A percentile compares a stretch with the other conserved stretches of the same genome.
phyloP scores from a whole-genome alignment of 2,329 filamentous ascomycete genomes.

The Alternaria infectoria region DNA sequence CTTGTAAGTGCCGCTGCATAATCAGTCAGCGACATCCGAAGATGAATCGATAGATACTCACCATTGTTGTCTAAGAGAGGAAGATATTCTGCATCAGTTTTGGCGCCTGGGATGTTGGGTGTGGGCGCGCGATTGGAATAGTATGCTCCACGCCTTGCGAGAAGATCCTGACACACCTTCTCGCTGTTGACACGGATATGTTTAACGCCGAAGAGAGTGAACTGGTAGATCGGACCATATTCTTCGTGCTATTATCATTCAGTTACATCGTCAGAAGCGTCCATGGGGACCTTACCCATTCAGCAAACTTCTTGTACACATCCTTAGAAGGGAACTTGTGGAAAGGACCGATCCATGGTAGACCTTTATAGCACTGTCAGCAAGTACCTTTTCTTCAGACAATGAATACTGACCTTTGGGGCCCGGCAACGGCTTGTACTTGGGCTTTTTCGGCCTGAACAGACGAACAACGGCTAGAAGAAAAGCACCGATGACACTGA shows the following conservation, averaged over 20 bases:
- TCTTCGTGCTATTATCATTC: not conserved
- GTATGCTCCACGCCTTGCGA: slow-evolving; percentile 3
- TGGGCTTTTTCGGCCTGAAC: not conserved
- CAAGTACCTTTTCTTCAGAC: not conserved
- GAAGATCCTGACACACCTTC: slow-evolving; percentile 1
- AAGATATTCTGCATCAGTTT: slow-evolving; percentile 1
- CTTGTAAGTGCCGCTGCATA: not conserved
- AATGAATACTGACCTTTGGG: not conserved
- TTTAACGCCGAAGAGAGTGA: not conserved
- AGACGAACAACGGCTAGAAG: not conserved
- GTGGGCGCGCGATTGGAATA: slow-evolving; percentile 2
- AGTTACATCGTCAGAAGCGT: not conserved
- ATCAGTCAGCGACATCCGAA: not conserved
- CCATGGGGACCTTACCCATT: not conserved
- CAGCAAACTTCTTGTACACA: slow-evolving; percentile 2
- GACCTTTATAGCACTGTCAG: not conserved
- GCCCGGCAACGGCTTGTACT: not conserved
- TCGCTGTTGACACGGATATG: slow-evolving; percentile 3
- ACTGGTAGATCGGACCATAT: slow-evolving; percentile 3
- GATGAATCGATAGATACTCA: not conserved
- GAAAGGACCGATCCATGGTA: slow-evolving; percentile 3
- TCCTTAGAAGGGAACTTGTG: not conserved
- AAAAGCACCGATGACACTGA: slow-evolving; percentile 1
- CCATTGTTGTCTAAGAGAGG: slow-evolving; percentile 4
- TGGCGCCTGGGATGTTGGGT: slow-evolving; percentile 4